These are phyloP conservation scores for Lobosporangium transversale DNA, from an alignment of 192 early-diverging fungal genomes.

Conservation along the genomic window DNA sequence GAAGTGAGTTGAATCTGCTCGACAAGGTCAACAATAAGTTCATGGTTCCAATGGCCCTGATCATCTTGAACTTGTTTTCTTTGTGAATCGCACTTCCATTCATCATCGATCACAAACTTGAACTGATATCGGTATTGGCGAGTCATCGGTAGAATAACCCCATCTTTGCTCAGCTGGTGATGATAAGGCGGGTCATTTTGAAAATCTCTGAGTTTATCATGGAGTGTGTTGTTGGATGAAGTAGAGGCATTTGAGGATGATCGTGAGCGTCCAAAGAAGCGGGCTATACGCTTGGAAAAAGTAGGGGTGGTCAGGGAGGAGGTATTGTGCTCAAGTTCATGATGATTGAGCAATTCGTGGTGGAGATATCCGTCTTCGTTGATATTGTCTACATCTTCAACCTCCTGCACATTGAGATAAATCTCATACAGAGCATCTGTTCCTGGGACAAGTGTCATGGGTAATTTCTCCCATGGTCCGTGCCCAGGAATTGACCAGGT, in stretches of 20 bases:
- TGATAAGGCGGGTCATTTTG: constrained; percentile 35
- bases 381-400: constrained; percentile 41
- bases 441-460: constrained; percentile 28
- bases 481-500: constrained; percentile 51
- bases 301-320: constrained; percentile 7
- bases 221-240: neutral
- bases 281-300: constrained; percentile 3
- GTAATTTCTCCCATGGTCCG: constrained; percentile 45
- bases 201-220: neutral
- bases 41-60: constrained; percentile 66
- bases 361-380: constrained; percentile 42
- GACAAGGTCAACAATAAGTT: constrained; percentile 57
- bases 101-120: constrained; percentile 55
- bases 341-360: constrained; percentile 34
- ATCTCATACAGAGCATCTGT: constrained; percentile 27
- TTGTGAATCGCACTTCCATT: constrained; percentile 39
- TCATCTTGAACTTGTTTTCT: constrained; percentile 54
- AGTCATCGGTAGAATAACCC: constrained; percentile 20
- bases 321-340: neutral
- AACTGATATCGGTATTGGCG: constrained; percentile 45
- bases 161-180: constrained; percentile 41
- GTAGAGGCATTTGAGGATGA: constrained; percentile 23
- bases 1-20: constrained; percentile 18
- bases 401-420: constrained; percentile 37
- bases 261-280: constrained; percentile 44